A percentile compares a stretch with the other conserved stretches of the same genome.
phyloP scores from a whole-genome alignment of 495 filamentous ascomycete species.

The Stereocaulon alpinum region DNA sequence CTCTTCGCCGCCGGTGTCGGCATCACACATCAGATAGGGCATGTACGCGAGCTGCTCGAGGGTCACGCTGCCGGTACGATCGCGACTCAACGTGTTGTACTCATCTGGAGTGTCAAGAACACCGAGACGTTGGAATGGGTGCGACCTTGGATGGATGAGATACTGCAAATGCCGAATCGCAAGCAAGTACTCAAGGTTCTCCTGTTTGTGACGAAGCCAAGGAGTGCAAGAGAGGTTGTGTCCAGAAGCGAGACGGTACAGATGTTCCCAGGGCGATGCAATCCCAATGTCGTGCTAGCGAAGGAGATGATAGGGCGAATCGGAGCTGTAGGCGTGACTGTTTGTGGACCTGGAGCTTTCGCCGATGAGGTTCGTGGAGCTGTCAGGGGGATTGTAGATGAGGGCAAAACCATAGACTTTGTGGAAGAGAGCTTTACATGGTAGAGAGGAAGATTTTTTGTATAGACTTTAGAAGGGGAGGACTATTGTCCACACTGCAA shows the following conservation, averaged over 20 bases:
- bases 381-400: conserved; percentile 53
- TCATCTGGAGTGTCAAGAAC: conserved; percentile 85
- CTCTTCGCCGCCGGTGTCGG: conserved; percentile 82
- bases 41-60: conserved; percentile 62
- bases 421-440: conserved; percentile 76
- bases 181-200: conserved; percentile 74
- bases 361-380: conserved; percentile 77
- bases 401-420: conserved; percentile 68
- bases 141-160: conserved; percentile 88
- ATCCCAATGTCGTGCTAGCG: conserved; percentile 52
- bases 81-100: conserved; percentile 66
- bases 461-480: not conserved
- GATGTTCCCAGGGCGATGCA: conserved; percentile 71
- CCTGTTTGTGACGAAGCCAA: conserved; percentile 82
- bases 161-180: conserved; percentile 71
- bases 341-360: conserved; percentile 84
- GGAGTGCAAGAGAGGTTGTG: conserved; percentile 67
- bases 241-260: conserved; percentile 72
- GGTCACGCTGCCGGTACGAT: conserved; percentile 59
- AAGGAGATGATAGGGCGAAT: conserved; percentile 66
- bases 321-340: conserved; percentile 74
- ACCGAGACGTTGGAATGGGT: conserved; percentile 91
- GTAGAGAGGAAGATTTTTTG: not conserved
- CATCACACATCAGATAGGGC: conserved; percentile 77
- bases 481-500: not conserved